Base-by-base conservation (phyloP, 257 asterid species). In the Capsicum chinense region DNA sequence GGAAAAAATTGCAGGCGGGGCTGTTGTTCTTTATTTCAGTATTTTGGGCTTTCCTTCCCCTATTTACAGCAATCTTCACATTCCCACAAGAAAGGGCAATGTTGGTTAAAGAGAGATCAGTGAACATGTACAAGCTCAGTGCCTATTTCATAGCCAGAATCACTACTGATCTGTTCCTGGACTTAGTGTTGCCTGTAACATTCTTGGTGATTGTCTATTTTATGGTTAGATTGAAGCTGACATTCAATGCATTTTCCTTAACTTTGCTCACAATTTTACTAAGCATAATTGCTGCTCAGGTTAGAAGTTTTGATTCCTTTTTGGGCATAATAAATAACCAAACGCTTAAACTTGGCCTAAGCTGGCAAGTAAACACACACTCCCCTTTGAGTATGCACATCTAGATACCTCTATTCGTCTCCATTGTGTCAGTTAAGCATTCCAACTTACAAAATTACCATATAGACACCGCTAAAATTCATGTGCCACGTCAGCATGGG, bases 71-170 rank as follows among this genome's bases (percentile, higher is more conserved):
- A 26, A 83, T 90, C 26, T 84, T 84, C 89, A 88, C 92, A 83
- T 90, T 90, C 67, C 90, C 87, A 54, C 86, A 88, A 79, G 91
- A 90, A 81, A 88, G 89, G 85, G 89, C 83, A 42, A 88, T 88
- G 92, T 47, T 90, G 12, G 82, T 85, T 9, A 88, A 90, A 85
- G 92, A 90, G 85, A 88, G 92, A 87, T 90, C 91, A 78, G 92
- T 86, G 7, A 86, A 58, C n/a, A 90, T 90, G 92, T 90, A 90
- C 84, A 86, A 83, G 68, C 87, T 90, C 0, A 88, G 90, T 79
- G 92, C 92, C 17, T 90, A 90, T 79, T 48, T 90, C 9, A 0
- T 87, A 14, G 91, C 92, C 14, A 57, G 91, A 87, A 87, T 83
- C 84, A 81, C 88, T 2, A 88, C 91, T 14, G 91, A 88, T 86